Percentiles rank a stretch among this genome's conserved stretches.
These are phyloP conservation scores for Aspergillus transmontanensis DNA, from an alignment of 2,329 filamentous ascomycete genomes.

Conservation along the genomic window DNA sequence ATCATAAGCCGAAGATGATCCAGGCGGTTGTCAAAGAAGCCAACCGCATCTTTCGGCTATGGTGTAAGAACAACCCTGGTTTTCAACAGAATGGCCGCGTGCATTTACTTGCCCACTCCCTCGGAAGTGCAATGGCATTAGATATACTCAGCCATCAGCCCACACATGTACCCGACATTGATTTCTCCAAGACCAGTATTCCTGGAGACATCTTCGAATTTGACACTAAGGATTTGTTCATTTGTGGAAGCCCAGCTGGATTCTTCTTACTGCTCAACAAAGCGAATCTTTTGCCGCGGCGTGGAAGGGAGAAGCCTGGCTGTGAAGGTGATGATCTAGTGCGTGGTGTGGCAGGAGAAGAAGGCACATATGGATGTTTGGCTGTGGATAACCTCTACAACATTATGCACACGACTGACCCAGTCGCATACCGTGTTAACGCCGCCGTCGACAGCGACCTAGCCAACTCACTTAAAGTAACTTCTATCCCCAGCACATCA, in stretches of 20 bases:
- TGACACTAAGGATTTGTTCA: constrained; percentile 84
- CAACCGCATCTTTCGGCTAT: constrained; percentile 91
- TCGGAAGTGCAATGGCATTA: constrained; percentile 92
- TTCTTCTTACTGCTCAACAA: constrained; percentile 90
- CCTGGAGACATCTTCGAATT: constrained; percentile 77
- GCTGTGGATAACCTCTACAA: constrained; percentile 98
- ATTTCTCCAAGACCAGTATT: constrained; percentile 39
- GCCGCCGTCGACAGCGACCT: constrained; percentile 83
- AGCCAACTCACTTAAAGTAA: constrained; percentile 72
- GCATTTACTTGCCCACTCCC: constrained; percentile 88
- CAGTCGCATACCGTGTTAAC: constrained; percentile 91
- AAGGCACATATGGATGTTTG: constrained; percentile 82
- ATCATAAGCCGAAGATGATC: constrained; percentile 95
- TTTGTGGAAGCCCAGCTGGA: constrained; percentile 85
- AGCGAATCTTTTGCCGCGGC: constrained; percentile 71
- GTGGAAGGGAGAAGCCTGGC: constrained; percentile 74
- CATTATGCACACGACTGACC: constrained; percentile 73
- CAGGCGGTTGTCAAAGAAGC: constrained; percentile 84
- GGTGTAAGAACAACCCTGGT: constrained; percentile 90
- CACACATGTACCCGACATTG: constrained; percentile 61
- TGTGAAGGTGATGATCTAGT: constrained; percentile 65
- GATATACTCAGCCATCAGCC: constrained; percentile 91
- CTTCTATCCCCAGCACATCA: constrained; percentile 74
- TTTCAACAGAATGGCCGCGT: constrained; percentile 81
- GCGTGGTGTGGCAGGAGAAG: constrained; percentile 71